These are phyloP conservation scores for Diaporthe destruens DNA, from an alignment of 2,329 filamentous ascomycete genomes.

Conservation along the genomic window DNA sequence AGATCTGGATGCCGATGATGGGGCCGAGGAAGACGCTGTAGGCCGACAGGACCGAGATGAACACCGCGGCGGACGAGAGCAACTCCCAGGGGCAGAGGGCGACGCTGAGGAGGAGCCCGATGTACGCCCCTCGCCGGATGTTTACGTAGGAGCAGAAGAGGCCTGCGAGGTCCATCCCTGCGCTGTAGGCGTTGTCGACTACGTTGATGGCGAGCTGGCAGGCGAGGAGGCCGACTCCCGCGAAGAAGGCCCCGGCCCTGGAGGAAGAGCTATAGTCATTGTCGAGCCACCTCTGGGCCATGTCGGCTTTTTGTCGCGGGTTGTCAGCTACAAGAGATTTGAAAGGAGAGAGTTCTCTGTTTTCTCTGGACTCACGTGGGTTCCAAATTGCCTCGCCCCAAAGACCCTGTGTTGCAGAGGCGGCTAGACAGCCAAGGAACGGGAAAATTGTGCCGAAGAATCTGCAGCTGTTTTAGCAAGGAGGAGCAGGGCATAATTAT, in stretches of 20 bases:
- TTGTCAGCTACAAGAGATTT: neutral
- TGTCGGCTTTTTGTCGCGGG: slow-evolving; percentile 24
- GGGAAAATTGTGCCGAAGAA: slow-evolving; percentile 38
- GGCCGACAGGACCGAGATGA: slow-evolving; percentile 59
- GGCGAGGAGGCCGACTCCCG: slow-evolving; percentile 57
- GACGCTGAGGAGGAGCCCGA: slow-evolving; percentile 53
- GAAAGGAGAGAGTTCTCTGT: neutral
- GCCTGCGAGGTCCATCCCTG: slow-evolving; percentile 68
- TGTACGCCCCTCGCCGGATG: slow-evolving; percentile 62
- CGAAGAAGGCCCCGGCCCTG: slow-evolving; percentile 61
- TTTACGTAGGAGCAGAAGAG: slow-evolving; percentile 67
- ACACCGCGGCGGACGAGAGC: slow-evolving; percentile 58
- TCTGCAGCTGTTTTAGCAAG: slow-evolving; percentile 47
- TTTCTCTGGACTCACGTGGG: slow-evolving; percentile 30
- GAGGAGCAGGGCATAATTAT: neutral
- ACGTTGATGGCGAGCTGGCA: slow-evolving; percentile 60
- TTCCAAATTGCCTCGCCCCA: slow-evolving; percentile 40
- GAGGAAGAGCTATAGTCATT: slow-evolving; percentile 44
- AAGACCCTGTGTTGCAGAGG: slow-evolving; percentile 36
- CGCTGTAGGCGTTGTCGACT: slow-evolving; percentile 62
- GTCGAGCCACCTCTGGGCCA: slow-evolving; percentile 39
- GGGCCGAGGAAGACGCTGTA: slow-evolving; percentile 48
- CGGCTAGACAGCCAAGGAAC: slow-evolving; percentile 35
- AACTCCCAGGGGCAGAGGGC: slow-evolving; percentile 64
- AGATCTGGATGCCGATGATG: slow-evolving; percentile 40